Conservation (phyloP, 306 rosid genomes). For the Cercis canadensis region DNA sequence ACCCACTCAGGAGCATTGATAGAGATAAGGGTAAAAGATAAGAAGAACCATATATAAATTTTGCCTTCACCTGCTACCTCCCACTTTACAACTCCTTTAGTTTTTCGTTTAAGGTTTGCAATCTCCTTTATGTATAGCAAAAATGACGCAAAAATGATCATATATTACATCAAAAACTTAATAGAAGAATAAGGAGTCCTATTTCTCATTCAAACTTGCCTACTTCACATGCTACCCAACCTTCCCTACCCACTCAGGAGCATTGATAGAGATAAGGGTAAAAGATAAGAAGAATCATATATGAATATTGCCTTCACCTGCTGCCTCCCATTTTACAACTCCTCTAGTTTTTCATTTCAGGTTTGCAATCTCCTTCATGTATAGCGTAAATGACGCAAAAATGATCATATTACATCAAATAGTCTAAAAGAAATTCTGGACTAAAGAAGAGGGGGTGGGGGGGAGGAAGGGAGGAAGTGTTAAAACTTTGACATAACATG, state of each 20-base stretch:
- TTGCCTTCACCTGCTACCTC: not conserved
- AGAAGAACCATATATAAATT: not conserved
- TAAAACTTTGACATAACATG: not conserved
- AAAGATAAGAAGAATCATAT: not conserved
- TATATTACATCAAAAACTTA: not conserved
- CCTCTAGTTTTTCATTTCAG: not conserved
- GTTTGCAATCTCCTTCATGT: slow-evolving; percentile 19
- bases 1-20: not conserved
- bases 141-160: not conserved
- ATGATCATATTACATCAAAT: not conserved
- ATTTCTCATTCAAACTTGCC: not conserved
- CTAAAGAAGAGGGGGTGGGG: no score
- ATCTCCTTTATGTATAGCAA: slow-evolving; percentile 10
- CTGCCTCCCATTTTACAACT: slow-evolving; percentile 19
- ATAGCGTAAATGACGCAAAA: not conserved
- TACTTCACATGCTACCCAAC: slow-evolving; percentile 10
- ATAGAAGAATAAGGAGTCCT: no score
- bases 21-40: not conserved
- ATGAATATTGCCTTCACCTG: not conserved
- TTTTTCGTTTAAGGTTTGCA: slow-evolving; percentile 7
- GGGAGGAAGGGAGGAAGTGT: not conserved
- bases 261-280: not conserved
- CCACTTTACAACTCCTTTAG: slow-evolving; percentile 4
- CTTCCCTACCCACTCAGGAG: not conserved
- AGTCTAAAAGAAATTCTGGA: not conserved